A percentile compares a stretch with the other conserved stretches of the same genome.
phyloP scores from a whole-genome alignment of 495 filamentous ascomycete species.

The Baudoinia panamericana region DNA sequence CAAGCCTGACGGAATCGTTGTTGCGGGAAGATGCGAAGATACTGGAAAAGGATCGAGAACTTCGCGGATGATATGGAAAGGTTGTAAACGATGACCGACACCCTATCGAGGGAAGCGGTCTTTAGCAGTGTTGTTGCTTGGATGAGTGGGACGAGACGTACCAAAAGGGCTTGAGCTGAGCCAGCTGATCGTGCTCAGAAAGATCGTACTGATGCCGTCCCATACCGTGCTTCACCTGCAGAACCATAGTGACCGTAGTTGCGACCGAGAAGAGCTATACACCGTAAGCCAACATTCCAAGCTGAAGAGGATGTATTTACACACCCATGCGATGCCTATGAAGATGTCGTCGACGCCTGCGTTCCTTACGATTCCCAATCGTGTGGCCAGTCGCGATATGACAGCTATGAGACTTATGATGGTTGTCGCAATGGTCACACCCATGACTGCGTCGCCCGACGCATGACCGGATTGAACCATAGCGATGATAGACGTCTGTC shows the following conservation, averaged over 20 bases:
- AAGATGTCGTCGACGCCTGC: conserved; percentile 21
- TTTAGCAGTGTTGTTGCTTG: too few relatives aligned
- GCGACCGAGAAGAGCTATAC: conserved; percentile 18
- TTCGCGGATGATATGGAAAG: conserved; percentile 22
- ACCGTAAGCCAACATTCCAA: neutral
- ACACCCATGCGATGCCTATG: conserved; percentile 16
- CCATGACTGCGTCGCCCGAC: conserved; percentile 8
- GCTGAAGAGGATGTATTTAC: neutral
- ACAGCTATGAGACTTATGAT: conserved; percentile 15
- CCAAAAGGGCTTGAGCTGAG: conserved; percentile 20
- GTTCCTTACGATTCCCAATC: conserved; percentile 15
- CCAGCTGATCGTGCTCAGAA: conserved; percentile 4
- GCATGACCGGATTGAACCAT: conserved; percentile 13
- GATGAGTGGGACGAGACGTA: too few relatives aligned
- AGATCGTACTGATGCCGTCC: conserved; percentile 17
- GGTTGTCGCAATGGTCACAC: conserved; percentile 10
- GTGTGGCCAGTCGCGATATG: conserved; percentile 17
- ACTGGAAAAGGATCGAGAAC: conserved; percentile 24
- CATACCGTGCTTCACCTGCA: conserved; percentile 21
- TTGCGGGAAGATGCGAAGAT: conserved; percentile 20
- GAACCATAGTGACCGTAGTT: conserved; percentile 15
- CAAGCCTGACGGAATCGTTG: conserved; percentile 17
- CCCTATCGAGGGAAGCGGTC: too few relatives aligned
- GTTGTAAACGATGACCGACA: too few relatives aligned
- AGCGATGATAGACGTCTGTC: too few relatives aligned